These are phyloP conservation scores for Ramaria sp. DNA, from an alignment of 768 basidiomycete genomes.

Conservation along the genomic window DNA sequence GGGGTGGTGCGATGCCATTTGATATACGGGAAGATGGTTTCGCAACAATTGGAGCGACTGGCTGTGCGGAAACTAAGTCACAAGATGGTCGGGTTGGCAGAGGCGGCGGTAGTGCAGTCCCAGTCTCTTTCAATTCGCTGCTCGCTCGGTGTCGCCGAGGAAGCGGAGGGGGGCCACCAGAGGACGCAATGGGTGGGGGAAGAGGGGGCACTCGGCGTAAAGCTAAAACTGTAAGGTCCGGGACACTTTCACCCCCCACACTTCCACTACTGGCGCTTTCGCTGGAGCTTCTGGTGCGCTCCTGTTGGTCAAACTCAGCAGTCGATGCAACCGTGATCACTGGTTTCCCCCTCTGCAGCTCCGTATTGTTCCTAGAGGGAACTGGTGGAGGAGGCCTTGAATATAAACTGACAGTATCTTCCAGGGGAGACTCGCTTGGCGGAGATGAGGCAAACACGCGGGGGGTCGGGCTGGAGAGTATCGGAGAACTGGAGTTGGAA, in stretches of 20 bases:
- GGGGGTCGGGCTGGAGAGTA: background rate
- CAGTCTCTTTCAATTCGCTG: background rate
- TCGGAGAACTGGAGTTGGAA: background rate
- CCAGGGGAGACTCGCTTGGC: background rate
- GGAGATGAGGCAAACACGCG: background rate
- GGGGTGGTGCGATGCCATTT: conserved; percentile 54
- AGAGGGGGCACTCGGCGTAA: conserved; percentile 25
- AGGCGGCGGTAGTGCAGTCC: background rate
- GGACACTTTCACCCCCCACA: conserved; percentile 10
- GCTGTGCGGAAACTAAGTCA: conserved; percentile 12
- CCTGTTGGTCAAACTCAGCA: conserved; percentile 7
- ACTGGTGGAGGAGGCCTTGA: conserved; percentile 10
- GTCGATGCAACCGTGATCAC: conserved; percentile 3
- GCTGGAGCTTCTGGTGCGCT: background rate
- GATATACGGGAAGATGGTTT: conserved; percentile 11
- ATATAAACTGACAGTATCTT: background rate
- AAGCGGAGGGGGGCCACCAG: conserved; percentile 14
- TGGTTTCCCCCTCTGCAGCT: background rate
- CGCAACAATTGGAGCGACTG: background rate
- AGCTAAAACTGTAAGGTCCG: conserved; percentile 9
- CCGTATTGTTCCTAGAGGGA: conserved; percentile 10
- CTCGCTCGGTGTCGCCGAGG: conserved; percentile 8
- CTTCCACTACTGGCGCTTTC: background rate
- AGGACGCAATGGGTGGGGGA: conserved; percentile 8
- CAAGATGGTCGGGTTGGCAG: conserved; percentile 18